Evolutionary conservation across 345 rosid genomes (phyloP), one percentile per base, ranked within the genome.

Genomic region (Anacardium occidentale): DNA sequence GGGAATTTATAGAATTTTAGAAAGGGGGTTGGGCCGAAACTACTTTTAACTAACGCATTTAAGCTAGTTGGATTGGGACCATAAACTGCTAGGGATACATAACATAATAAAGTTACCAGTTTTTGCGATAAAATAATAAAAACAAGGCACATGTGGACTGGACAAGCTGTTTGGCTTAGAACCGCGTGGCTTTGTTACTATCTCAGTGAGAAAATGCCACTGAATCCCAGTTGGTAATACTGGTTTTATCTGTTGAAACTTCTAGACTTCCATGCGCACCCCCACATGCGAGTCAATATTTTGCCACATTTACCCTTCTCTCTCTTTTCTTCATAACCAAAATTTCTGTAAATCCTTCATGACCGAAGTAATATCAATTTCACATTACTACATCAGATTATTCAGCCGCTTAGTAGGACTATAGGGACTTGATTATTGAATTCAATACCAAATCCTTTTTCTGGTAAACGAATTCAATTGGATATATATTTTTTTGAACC

Each of bases 1-100:
- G 17, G 71, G 78, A 55, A 83, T 85, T 85, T 92, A 90, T 92
- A 90, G 90, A 79, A 78, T 17, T 58, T 60, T 2, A 2, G 42
- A 7, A 25, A 21, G 15, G 37, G 11, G 12, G 13, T 37, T 6
- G 7, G 42, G 8, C 1, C 1, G 42, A 37, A 69, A 13, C 53
- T 13, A 13, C 3, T n/a, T 14, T 50, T 56, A 69, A 67, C 70
- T 48, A 68, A 64, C 80, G 71, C 61, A 32, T 72, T 40, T 62
- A 64, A 34, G 70, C 61, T n/a, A 44, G 71, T 66, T 15, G 53
- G 53, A 51, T 22, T 73, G 84, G 85, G 85, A 77, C 84, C 85
- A 78, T 69, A 75, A 29, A 29, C 32, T 29, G 32, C 32, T 29
- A 37, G 74, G 66, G 56, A 50, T 57, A 13, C 10, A 44, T 29